Evolutionary conservation across 192 early-diverging fungal genomes (phyloP).

Genomic region (Coemansia biformis): DNA sequence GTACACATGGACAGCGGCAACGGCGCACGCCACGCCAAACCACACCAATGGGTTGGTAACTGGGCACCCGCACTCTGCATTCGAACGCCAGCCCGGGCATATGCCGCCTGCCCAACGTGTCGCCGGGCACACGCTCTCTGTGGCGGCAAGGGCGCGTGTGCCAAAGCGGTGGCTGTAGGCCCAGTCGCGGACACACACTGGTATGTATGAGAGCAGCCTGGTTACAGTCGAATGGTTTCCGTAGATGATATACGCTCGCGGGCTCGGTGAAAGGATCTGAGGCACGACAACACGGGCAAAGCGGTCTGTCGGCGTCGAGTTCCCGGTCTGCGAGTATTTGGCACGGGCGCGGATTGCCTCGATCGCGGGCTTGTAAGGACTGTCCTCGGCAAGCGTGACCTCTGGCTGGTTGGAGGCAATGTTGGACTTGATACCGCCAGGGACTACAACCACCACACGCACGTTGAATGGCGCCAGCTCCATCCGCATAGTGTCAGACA

Average conservation of each 20-base stretch:
- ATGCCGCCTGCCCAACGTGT: no score
- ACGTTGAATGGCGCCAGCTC: constrained; percentile 63
- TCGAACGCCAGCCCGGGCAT: no score
- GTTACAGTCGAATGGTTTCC: constrained; percentile 43
- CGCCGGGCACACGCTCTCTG: no score
- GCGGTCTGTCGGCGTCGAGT: constrained; percentile 46
- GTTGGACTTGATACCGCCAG: constrained; percentile 63
- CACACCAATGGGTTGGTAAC: constrained; percentile 1
- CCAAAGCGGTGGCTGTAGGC: constrained; percentile 48
- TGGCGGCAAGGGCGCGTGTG: constrained; percentile 8
- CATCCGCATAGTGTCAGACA: constrained; percentile 60
- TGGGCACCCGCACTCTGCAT: constrained; percentile 7
- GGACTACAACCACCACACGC: constrained; percentile 55
- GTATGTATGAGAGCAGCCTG: constrained; percentile 51
- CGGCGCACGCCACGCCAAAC: no score
- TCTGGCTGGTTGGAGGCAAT: constrained; percentile 46
- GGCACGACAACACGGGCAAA: constrained; percentile 57
- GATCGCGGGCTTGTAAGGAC: constrained; percentile 43
- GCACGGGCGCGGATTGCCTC: constrained; percentile 49
- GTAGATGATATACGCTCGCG: constrained; percentile 55
- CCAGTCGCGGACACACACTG: constrained; percentile 41
- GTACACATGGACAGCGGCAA: no score
- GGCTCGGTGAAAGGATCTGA: constrained; percentile 33
- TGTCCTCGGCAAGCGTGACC: constrained; percentile 38
- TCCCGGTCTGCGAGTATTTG: constrained; percentile 48